Evolutionary conservation across 805 yeast genomes (phyloP), one percentile per base, ranked within the genome.

Genomic region (Alloascoidea africana): DNA sequence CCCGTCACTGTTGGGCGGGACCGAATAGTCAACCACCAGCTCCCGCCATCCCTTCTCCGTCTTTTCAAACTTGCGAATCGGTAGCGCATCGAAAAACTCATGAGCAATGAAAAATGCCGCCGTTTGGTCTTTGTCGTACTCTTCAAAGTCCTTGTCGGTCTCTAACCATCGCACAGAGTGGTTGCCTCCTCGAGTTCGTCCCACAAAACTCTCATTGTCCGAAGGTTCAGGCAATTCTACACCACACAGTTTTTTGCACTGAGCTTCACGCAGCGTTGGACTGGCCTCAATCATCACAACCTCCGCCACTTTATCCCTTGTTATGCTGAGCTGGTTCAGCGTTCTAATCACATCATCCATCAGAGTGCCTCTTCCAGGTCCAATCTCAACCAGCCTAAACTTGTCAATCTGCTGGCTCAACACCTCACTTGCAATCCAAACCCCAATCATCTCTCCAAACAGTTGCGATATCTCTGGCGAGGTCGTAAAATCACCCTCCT

Each of bases 401-500:
- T 51, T 49, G 1, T 60, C 51, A 23, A 67, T 42, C 82, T 86
- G 81, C 27, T 61, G 56, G 2, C 62, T 49, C 14, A 57, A 39
- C 8, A 57, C 14, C 6, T 57, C 52, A 8, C 70, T 59, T 42
- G 60, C 71, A 40, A 65, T 60, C 84, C 93, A 84, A 3, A 84
- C 58, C 0, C 91, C 94, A 41, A 81, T 65, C 60, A 81, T 70
- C 52, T 84, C 94, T 15, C 94, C 94, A 60, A 83, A 84, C 59
- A 83, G 77, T 32, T 82, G 83, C 4, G 89, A 78, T 37, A 84
- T 81, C 54, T 84, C 94, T 0, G 94, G 94, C 0, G 89, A 77
- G 0, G 94, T 84, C 37, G 77, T 66, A 53, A 84, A 84, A 54
- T 84, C 94, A 3, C 94, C 93, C 4, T 56, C 52, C 2, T 53